A percentile compares a stretch with the other conserved stretches of the same genome.
Conservation (phyloP, 148 eudicot species). For the Silene conica region DNA sequence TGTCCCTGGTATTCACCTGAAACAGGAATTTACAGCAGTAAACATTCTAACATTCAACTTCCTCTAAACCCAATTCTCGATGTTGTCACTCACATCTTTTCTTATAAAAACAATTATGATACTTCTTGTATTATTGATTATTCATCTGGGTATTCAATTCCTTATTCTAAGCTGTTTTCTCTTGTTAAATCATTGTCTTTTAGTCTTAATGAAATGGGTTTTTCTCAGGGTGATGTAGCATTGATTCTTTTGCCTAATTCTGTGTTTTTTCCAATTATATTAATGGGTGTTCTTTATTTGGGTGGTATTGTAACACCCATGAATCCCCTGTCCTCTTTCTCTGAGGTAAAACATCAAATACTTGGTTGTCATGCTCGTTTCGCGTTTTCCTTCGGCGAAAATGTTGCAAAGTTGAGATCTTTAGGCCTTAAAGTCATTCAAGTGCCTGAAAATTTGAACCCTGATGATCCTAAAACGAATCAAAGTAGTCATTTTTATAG, state of each 20-base stretch:
- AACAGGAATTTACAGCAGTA: slow-evolving; percentile 70
- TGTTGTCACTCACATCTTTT: slow-evolving; percentile 68
- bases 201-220: slow-evolving; percentile 55
- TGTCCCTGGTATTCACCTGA: slow-evolving; percentile 43
- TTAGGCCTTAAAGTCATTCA: slow-evolving; percentile 40
- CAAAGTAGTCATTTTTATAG: slow-evolving; percentile 30
- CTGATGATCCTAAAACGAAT: slow-evolving; percentile 1
- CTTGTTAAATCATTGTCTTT: slow-evolving; percentile 61
- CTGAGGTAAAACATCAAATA: slow-evolving; percentile 65
- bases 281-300: slow-evolving; percentile 53
- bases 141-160: slow-evolving; percentile 51
- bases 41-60: slow-evolving; percentile 42
- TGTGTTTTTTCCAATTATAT: slow-evolving; percentile 53
- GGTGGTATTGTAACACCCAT: slow-evolving; percentile 73
- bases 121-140: slow-evolving; percentile 56
- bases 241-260: slow-evolving; percentile 74
- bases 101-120: slow-evolving; percentile 43
- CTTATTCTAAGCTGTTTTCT: slow-evolving; percentile 43
- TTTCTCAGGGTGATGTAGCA: slow-evolving; percentile 71
- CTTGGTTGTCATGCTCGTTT: slow-evolving; percentile 33
- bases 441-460: slow-evolving; percentile 40
- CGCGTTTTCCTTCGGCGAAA: slow-evolving; percentile 37
- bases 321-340: slow-evolving; percentile 63
- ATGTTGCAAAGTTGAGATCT: slow-evolving; percentile 26
- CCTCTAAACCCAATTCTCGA: slow-evolving; percentile 66